These are phyloP conservation scores for Rhododendron williamsianum DNA, from an alignment of 148 eudicot species.

Conservation along the genomic window DNA sequence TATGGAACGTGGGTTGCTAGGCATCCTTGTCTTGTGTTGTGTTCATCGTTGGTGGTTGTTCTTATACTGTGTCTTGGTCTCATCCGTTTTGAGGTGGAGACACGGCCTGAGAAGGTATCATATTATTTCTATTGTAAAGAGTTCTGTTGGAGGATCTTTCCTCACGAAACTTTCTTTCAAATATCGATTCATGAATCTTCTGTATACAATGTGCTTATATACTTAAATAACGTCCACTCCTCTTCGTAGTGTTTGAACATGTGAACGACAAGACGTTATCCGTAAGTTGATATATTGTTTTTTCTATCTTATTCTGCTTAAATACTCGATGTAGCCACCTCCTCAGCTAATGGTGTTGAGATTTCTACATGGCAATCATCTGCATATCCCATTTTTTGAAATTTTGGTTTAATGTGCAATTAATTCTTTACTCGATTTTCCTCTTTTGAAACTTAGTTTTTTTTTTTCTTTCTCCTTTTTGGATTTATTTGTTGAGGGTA, in stretches of 20 bases:
- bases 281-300: neutral
- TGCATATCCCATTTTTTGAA: neutral
- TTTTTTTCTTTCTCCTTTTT: neutral
- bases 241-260: neutral
- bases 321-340: neutral
- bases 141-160: neutral
- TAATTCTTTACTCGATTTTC: neutral
- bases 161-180: neutral
- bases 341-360: neutral
- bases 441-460: neutral
- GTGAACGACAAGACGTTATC: neutral
- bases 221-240: neutral
- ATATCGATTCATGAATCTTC: neutral
- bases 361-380: neutral
- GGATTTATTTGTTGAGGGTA: neutral
- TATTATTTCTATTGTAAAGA: neutral
- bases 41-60: constrained; percentile 52
- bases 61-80: constrained; percentile 60
- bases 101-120: constrained; percentile 66
- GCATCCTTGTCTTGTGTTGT: constrained; percentile 52
- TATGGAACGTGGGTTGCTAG: constrained; percentile 76
- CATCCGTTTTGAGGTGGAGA: constrained; percentile 57
- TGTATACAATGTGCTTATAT: neutral
- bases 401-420: neutral
- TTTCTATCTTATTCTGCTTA: neutral